Percentiles rank a stretch among this genome's conserved stretches.
Conservation (phyloP, 2,329 filamentous ascomycete genomes). For the Aspergillus uvarum region DNA sequence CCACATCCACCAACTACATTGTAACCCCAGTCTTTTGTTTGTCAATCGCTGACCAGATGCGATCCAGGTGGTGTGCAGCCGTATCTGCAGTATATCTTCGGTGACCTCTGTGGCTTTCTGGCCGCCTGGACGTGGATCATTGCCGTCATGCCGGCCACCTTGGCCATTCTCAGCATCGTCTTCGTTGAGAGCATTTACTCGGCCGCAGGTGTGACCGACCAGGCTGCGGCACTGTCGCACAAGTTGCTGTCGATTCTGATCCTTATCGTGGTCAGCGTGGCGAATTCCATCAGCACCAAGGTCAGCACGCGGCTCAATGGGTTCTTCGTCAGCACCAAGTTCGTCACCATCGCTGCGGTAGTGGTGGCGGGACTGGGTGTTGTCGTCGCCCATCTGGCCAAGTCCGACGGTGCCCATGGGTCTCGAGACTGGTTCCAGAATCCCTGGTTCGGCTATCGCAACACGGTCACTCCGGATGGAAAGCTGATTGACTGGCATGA, state of each 20-base stretch:
- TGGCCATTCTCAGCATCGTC: constrained; percentile 20
- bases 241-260: constrained; percentile 17
- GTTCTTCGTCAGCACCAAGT: constrained; percentile 19
- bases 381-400: constrained; percentile 9
- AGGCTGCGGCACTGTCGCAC: constrained; percentile 9
- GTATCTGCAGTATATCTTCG: constrained; percentile 19
- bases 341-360: constrained; percentile 11
- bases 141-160: constrained; percentile 18
- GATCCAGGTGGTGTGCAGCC: constrained; percentile 18
- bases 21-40: no score
- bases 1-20: neutral
- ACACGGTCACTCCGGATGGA: constrained; percentile 17
- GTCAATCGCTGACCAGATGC: neutral
- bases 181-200: constrained; percentile 21
- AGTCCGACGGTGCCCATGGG: neutral
- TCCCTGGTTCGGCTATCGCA: constrained; percentile 16
- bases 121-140: constrained; percentile 23
- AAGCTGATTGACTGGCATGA: constrained; percentile 16
- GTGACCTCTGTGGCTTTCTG: constrained; percentile 21
- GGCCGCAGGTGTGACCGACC: constrained; percentile 11
- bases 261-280: constrained; percentile 10
- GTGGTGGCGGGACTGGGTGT: constrained; percentile 14
- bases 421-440: constrained; percentile 16
- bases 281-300: constrained; percentile 20
- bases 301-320: constrained; percentile 15